Conservation (phyloP, 108 stramenopile genomes). For the Skeletonema grethae region DNA sequence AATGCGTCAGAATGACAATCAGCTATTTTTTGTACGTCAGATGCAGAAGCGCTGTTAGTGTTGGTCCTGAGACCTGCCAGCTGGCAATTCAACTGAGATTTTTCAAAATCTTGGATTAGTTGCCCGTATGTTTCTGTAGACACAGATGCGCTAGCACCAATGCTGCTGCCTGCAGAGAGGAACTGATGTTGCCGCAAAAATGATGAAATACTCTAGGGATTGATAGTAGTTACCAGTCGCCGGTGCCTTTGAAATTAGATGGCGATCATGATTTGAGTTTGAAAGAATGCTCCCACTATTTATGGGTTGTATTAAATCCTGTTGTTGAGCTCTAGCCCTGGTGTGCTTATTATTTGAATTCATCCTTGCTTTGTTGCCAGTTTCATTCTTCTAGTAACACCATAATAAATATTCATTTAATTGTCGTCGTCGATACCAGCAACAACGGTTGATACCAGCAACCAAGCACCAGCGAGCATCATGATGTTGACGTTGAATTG, state of each 20-base stretch:
- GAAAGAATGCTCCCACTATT: neutral
- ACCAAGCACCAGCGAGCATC: too few species aligned
- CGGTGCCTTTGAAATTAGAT: neutral
- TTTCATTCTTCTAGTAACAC: too few species aligned
- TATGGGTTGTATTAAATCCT: neutral
- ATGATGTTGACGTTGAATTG: too few species aligned
- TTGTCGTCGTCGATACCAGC: too few species aligned
- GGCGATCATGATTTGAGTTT: neutral
- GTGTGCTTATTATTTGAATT: neutral
- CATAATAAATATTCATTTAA: too few species aligned
- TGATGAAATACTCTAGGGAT: neutral
- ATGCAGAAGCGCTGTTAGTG: neutral
- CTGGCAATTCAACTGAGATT: neutral
- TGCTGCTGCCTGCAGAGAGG: neutral
- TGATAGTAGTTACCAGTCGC: neutral
- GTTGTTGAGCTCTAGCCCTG: neutral
- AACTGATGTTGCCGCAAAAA: slow-evolving; percentile 1
- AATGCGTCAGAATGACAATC: slow-evolving; percentile 4
- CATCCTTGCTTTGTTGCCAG: too few species aligned
- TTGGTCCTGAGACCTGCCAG: neutral
- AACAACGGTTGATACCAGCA: too few species aligned
- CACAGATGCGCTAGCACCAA: neutral
- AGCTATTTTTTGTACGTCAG: neutral
- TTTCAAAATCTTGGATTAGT: neutral
- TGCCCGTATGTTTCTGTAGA: neutral